Conservation (phyloP, 2,329 filamentous ascomycete species). For the Aspergillus sp. region DNA sequence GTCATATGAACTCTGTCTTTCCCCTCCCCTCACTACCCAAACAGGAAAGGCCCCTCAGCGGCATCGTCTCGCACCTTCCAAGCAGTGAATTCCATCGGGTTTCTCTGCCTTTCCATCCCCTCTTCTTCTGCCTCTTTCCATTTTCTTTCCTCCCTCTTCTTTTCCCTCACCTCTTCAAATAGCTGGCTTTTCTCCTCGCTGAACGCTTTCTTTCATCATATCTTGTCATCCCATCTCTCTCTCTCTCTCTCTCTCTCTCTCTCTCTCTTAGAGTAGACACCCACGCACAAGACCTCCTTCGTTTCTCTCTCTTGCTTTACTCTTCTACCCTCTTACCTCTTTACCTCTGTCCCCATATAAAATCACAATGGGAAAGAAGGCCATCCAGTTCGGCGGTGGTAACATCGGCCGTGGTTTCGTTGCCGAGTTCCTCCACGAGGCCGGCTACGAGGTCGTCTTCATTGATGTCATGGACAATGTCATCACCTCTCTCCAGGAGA, state of each 20-base stretch:
- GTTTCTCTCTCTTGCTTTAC: constrained; percentile 2
- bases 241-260: neutral
- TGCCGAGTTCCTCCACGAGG: constrained; percentile 88
- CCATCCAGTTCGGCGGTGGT: constrained; percentile 80
- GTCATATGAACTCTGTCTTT: neutral
- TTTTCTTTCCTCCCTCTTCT: constrained; percentile 2
- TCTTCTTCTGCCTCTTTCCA: constrained; percentile 1
- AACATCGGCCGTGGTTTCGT: constrained; percentile 87
- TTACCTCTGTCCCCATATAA: constrained; percentile 1
- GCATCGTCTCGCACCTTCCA: constrained; percentile 6
- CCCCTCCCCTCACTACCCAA: no score
- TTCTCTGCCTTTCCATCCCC: constrained; percentile 12
- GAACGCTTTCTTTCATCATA: constrained; percentile 4
- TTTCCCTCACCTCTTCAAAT: neutral
- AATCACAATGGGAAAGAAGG: constrained; percentile 53
- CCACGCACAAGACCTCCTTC: neutral
- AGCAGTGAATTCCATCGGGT: constrained; percentile 3
- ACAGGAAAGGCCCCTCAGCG: constrained; percentile 2
- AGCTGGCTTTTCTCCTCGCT: constrained; percentile 1
- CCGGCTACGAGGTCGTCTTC: constrained; percentile 93
- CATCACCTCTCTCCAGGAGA: constrained; percentile 72
- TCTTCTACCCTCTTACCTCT: neutral
- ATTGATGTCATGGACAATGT: constrained; percentile 85
- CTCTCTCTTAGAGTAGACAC: no score
- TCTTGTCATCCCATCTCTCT: constrained; percentile 5